A percentile compares a stretch with the other conserved stretches of the same genome.
phyloP scores from a whole-genome alignment of 2,329 filamentous ascomycete genomes.

The Mariannaea sp. region DNA sequence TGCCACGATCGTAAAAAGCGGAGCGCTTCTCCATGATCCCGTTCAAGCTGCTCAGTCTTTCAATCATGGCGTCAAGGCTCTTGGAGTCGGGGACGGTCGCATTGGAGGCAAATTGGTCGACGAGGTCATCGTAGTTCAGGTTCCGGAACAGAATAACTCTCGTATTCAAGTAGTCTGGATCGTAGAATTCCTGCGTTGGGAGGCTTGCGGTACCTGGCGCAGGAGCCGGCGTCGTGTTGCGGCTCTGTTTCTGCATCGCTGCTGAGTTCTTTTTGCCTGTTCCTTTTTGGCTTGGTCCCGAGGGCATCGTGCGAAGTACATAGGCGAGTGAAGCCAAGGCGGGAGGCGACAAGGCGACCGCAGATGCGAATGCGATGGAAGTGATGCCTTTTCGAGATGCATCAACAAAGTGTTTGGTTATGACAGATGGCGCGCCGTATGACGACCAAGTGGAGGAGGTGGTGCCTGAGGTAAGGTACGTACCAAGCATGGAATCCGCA shows the following conservation, averaged over 20 bases:
- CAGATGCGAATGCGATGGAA: conserved; percentile 13
- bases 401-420: conserved; percentile 3
- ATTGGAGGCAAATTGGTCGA: conserved; percentile 64
- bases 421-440: conserved; percentile 10
- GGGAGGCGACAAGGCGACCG: conserved; percentile 8
- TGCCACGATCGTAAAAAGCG: conserved; percentile 71
- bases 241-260: conserved; percentile 70
- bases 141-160: conserved; percentile 63
- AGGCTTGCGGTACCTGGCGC: conserved; percentile 53
- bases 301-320: conserved; percentile 54
- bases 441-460: background rate
- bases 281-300: conserved; percentile 62
- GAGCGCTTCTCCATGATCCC: conserved; percentile 71
- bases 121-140: conserved; percentile 70
- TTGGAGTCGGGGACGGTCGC: conserved; percentile 66
- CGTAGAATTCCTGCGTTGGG: conserved; percentile 58
- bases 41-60: conserved; percentile 66
- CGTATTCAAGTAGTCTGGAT: conserved; percentile 70
- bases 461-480: background rate
- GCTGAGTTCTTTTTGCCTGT: conserved; percentile 67
- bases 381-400: conserved; percentile 16
- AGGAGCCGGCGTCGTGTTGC: conserved; percentile 73
- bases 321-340: background rate
- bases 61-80: conserved; percentile 66
- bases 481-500: background rate